Conservation (phyloP, 305 asterid species). For the Solanum aculeatissimum region DNA sequence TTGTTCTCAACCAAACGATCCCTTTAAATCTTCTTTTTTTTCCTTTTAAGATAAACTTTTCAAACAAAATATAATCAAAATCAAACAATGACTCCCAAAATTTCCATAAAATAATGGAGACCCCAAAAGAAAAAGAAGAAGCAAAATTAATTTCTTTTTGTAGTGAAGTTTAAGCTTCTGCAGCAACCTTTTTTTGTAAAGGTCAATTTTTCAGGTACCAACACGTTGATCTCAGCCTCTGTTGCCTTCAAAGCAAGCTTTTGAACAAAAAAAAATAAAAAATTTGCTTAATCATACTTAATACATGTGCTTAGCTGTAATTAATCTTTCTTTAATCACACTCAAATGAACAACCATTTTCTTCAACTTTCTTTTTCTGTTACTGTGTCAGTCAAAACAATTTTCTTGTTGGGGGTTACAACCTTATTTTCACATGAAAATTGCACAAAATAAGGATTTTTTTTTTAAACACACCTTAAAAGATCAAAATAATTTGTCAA, state of each 20-base stretch:
- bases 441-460: neutral
- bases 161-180: conserved; percentile 17
- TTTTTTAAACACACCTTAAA: too few species aligned
- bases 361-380: conserved; percentile 14
- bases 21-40: neutral
- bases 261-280: neutral
- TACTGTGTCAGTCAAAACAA: neutral
- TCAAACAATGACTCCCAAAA: neutral
- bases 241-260: conserved; percentile 21
- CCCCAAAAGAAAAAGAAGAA: neutral
- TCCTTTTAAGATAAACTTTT: neutral
- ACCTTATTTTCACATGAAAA: conserved; percentile 10
- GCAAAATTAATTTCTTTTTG: neutral
- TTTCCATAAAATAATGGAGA: neutral
- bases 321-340: conserved; percentile 31
- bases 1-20: too few species aligned
- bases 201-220: conserved; percentile 21
- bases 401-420: neutral
- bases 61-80: neutral
- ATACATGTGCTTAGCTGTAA: neutral
- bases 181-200: conserved; percentile 6
- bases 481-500: neutral
- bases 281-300: neutral
- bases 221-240: conserved; percentile 21
- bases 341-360: conserved; percentile 30